These are phyloP conservation scores for Hyphodiscus hymeniophilus DNA, from an alignment of 495 filamentous ascomycete species.

Conservation along the genomic window DNA sequence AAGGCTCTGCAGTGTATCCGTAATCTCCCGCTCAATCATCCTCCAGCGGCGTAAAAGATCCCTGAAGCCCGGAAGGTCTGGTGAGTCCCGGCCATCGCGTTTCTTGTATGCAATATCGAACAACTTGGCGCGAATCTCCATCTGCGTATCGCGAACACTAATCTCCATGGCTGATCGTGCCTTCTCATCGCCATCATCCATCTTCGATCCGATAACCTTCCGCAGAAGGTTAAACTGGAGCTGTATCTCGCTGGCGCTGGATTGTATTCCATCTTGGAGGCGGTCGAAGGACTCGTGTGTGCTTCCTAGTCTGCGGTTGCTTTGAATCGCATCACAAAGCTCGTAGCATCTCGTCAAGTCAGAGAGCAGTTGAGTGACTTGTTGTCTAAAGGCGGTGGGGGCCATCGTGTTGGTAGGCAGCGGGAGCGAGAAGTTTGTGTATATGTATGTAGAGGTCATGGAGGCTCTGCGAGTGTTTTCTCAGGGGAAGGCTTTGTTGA, in stretches of 20 bases:
- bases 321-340: slow-evolving; percentile 8
- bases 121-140: slow-evolving; percentile 2
- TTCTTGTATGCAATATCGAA: slow-evolving; percentile 6
- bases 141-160: slow-evolving; percentile 3
- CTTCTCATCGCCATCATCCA: slow-evolving; percentile 14
- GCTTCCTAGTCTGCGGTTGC: slow-evolving; percentile 3
- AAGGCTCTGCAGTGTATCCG: background rate
- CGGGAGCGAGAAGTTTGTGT: background rate
- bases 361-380: slow-evolving; percentile 2
- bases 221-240: slow-evolving; percentile 10
- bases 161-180: background rate
- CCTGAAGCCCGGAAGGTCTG: slow-evolving; percentile 7
- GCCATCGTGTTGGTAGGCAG: slow-evolving; percentile 5
- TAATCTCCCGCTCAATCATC: slow-evolving; percentile 7
- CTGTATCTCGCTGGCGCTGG: slow-evolving; percentile 3
- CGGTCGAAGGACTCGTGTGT: slow-evolving; percentile 8
- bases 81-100: background rate
- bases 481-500: too few species aligned
- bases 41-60: background rate
- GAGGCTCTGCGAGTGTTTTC: too few species aligned
- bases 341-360: slow-evolving; percentile 5
- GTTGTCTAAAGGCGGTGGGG: slow-evolving; percentile 13
- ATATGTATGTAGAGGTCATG: background rate
- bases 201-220: slow-evolving; percentile 7
- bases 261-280: slow-evolving; percentile 5